These are phyloP conservation scores for Westerdykella sp. DNA, from an alignment of 2,329 filamentous ascomycete species.

Conservation along the genomic window DNA sequence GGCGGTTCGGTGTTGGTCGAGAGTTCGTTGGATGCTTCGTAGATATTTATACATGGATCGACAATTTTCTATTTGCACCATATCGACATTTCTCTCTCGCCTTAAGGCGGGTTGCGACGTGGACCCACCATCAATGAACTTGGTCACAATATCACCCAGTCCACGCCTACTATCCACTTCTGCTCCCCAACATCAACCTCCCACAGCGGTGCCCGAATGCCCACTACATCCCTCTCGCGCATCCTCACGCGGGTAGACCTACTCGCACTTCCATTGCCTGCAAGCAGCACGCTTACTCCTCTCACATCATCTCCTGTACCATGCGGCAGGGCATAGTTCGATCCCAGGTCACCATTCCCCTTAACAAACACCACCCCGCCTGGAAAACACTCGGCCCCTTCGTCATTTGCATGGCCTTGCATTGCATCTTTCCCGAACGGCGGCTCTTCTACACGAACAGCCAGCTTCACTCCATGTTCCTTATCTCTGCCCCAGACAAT, in stretches of 20 bases:
- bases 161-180: constrained; percentile 38
- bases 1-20: too few species aligned
- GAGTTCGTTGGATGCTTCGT: too few species aligned
- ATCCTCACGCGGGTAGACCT: constrained; percentile 14
- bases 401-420: neutral
- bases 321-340: constrained; percentile 11
- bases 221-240: constrained; percentile 25
- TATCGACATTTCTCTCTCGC: too few species aligned
- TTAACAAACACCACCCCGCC: constrained; percentile 19
- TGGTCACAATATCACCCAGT: constrained; percentile 28
- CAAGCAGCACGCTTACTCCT: constrained; percentile 18
- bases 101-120: too few species aligned
- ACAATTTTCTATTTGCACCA: too few species aligned
- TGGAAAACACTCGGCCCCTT: constrained; percentile 15
- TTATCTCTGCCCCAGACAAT: constrained; percentile 13
- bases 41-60: too few species aligned
- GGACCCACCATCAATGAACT: too few species aligned
- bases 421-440: neutral
- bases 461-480: constrained; percentile 23
- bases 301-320: constrained; percentile 1
- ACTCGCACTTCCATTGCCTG: constrained; percentile 21
- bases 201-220: constrained; percentile 39
- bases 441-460: constrained; percentile 7
- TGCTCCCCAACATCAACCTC: constrained; percentile 32
- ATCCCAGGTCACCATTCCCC: constrained; percentile 11